Evolutionary conservation across 495 filamentous ascomycete genomes (phyloP), one percentile per base, ranked within the genome.

Genomic region (Letharia columbiana): DNA sequence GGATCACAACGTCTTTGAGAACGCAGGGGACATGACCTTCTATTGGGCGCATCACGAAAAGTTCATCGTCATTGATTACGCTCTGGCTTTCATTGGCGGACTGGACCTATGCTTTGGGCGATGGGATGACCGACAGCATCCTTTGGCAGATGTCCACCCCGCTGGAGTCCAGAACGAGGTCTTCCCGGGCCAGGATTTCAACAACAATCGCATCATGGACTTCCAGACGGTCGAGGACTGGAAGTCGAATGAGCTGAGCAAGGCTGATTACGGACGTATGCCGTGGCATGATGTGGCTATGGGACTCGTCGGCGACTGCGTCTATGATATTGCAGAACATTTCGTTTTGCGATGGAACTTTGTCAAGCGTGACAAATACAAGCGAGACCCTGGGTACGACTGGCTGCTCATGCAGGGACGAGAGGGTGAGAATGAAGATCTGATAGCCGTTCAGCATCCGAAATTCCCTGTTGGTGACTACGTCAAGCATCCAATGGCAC

Each of bases 41-140:
- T 97, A 97, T 77, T 98, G 93, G 93, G 93, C 93, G 0, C 93
- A 98, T 73, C 93, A 98, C 73, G 93, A 98, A 73, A 98, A 98
- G 71, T 90, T 96, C 76, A 86, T 97, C 62, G 90, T 98, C 41
- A 88, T 97, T 62, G 93, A 98, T 76, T 95, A 96, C 75, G 83
- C 84, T 23, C 71, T 93, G 67, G 93, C 91, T 23, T 98, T 96
- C 71, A 91, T 96, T 65, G 93, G 93, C 49, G 93, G 93, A 3
- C 81, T 98, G 42, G 93, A 98, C 76, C 82, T 97, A n/a, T 97
- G 93, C 75, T 98, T 96, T 73, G 93, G 93, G 5, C 84, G 93
- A 37, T 98, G 92, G 92, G 93, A 96, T 68, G 78, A 81, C 62
- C 85, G 89, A 67, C 90, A 95, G 72, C 93, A 98, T 77, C 84